phyloP scores from a whole-genome alignment of 1,284 basidiomycete genomes.

The Hypsizygus ulmarius region DNA sequence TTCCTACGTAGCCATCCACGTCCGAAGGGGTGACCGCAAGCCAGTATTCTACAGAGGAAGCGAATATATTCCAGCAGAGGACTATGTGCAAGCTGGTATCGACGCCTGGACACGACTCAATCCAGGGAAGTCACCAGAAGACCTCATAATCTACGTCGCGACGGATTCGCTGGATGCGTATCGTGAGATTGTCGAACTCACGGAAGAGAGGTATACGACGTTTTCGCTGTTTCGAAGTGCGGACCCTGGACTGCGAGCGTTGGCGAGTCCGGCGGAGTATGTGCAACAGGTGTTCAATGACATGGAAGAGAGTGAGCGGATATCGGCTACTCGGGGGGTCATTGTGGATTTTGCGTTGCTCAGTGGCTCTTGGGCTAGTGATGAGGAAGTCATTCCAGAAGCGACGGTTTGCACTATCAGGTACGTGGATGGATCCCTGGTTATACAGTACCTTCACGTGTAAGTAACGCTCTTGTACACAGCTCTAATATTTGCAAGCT shows the following conservation, averaged over 20 bases:
- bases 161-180: constrained; percentile 53
- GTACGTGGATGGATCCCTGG: constrained; percentile 39
- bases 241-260: constrained; percentile 39
- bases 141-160: constrained; percentile 51
- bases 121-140: constrained; percentile 17
- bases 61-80: constrained; percentile 46
- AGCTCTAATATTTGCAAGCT: constrained; percentile 64
- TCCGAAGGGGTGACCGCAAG: constrained; percentile 57
- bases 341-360: constrained; percentile 53
- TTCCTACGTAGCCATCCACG: constrained; percentile 54
- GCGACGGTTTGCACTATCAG: constrained; percentile 57
- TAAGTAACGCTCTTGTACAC: constrained; percentile 9
- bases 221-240: constrained; percentile 46
- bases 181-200: constrained; percentile 40
- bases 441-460: not conserved
- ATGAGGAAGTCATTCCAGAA: constrained; percentile 44
- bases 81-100: constrained; percentile 44
- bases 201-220: constrained; percentile 32
- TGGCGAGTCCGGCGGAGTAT: constrained; percentile 55
- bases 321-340: constrained; percentile 55
- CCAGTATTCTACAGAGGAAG: constrained; percentile 40
- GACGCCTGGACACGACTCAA: constrained; percentile 44
- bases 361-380: constrained; percentile 42
- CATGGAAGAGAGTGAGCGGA: constrained; percentile 39
- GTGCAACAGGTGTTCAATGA: constrained; percentile 50